Base-by-base conservation (phyloP, 2,329 filamentous ascomycete genomes). In the Malbranchea cinnamomea region DNA sequence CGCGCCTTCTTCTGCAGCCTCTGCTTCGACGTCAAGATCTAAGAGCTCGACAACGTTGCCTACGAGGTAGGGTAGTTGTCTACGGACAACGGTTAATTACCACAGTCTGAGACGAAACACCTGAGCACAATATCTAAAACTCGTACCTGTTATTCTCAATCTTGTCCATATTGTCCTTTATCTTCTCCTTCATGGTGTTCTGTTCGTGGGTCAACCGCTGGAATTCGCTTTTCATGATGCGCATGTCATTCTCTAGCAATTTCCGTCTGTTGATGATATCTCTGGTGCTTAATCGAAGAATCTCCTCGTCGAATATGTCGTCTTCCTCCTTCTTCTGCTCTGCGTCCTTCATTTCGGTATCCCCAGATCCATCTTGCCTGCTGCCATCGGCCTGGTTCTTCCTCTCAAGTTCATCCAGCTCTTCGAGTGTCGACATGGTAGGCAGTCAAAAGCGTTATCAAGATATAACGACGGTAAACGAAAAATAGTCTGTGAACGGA, bases 141-240 rank as follows among this genome's bases (percentile, higher is more conserved):
- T 30, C 67, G 43, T 64, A 92, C 85, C 84, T 74, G 66, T 98
- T 98, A 62, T 98, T 95, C 44, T 91, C 85, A 49, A 98, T 98
- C 72, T 98, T 98, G 45, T 98, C 91, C 49, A 82, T 63, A 51
- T 98, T 98, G 54, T 98, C 89, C 68, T 94, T 95, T 59, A 98
- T 95, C 67, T 94, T 95, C 59, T 95, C 87, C 35, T 76, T 75
- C 89, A 98, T 98, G 28, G 82, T 77, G 28, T 78, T 74, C 63
- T 93, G 93, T 62, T 98, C 89, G 49, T 98, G 89, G 47, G 78
- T 79, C 61, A 98, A 67, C 45, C 89, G 78, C 53, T 93, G 85
- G 47, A 74, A 84, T 59, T 98, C 89, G 67, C 84, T 93, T 68
- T 80, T 87, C 84, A 98, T 95, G 60, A 98, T 95, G 48, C 89